phyloP scores from a whole-genome alignment of 2,329 filamentous ascomycete species.

The Blastomyces gilchristii region DNA sequence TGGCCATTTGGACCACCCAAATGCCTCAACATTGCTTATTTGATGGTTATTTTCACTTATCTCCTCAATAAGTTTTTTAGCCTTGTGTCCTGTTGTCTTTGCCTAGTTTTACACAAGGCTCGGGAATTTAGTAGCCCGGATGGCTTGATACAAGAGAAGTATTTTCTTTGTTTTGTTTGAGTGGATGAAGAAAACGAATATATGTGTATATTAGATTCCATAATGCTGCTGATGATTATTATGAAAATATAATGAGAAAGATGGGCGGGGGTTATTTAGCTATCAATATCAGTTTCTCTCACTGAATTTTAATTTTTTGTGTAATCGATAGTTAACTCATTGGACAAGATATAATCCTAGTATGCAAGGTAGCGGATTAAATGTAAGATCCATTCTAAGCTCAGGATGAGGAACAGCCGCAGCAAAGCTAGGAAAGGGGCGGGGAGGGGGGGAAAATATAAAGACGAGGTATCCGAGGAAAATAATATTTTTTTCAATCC shows the following conservation, averaged over 20 bases:
- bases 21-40: not conserved
- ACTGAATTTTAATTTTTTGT: not conserved
- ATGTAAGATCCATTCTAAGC: not conserved
- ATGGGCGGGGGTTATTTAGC: not conserved
- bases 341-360: not conserved
- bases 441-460: not conserved
- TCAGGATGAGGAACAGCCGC: not conserved
- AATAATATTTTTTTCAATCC: not conserved
- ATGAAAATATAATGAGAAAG: constrained; percentile 6
- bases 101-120: not conserved
- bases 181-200: not conserved
- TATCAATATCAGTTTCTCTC: not conserved
- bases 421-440: not conserved
- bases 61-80: not conserved
- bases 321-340: not conserved
- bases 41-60: not conserved
- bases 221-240: constrained; percentile 2
- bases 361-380: not conserved
- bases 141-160: not conserved
- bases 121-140: constrained; percentile 2
- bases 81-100: not conserved
- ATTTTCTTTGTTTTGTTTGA: not conserved
- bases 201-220: not conserved
- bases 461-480: too few relatives aligned
- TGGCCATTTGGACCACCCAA: not conserved